A percentile compares a stretch with the other conserved stretches of the same genome.
These are phyloP conservation scores for Rhynchosporium graminicola DNA, from an alignment of 2,329 filamentous ascomycete species.

Conservation along the genomic window DNA sequence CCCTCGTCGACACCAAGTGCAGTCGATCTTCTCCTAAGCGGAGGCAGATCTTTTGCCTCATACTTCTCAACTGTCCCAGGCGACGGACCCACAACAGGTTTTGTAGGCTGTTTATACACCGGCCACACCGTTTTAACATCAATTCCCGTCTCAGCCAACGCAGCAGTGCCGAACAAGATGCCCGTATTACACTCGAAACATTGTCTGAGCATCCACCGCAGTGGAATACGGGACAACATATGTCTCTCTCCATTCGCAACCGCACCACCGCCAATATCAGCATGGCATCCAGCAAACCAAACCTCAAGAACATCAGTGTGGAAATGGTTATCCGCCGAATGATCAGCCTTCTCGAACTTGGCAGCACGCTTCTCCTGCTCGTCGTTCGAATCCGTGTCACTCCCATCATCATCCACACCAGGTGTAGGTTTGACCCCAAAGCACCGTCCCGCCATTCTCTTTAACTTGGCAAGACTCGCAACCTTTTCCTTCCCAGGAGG, in stretches of 20 bases:
- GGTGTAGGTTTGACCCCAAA: conserved; percentile 11
- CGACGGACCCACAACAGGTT: conserved; percentile 42
- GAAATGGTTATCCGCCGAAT: conserved; percentile 6
- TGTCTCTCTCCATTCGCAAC: conserved; percentile 45
- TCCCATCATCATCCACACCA: background rate
- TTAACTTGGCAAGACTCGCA: background rate
- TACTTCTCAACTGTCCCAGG: conserved; percentile 43
- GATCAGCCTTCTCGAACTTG: conserved; percentile 10
- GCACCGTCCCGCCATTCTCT: background rate
- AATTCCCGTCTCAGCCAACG: conserved; percentile 45
- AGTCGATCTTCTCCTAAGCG: conserved; percentile 39
- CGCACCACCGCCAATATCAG: conserved; percentile 48
- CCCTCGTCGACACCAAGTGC: conserved; percentile 36
- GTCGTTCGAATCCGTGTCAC: background rate
- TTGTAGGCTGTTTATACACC: conserved; percentile 39
- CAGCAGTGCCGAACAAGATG: conserved; percentile 45
- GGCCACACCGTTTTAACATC: conserved; percentile 47
- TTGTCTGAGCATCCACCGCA: conserved; percentile 51
- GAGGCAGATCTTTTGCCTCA: conserved; percentile 39
- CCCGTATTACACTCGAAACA: conserved; percentile 50
- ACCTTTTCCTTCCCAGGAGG: background rate
- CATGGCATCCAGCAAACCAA: conserved; percentile 44
- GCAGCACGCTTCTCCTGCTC: conserved; percentile 28
- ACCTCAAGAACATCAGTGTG: conserved; percentile 49
- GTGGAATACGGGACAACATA: conserved; percentile 47